phyloP scores from a whole-genome alignment of 495 filamentous ascomycete genomes.

The Penicillium diatomitis region DNA sequence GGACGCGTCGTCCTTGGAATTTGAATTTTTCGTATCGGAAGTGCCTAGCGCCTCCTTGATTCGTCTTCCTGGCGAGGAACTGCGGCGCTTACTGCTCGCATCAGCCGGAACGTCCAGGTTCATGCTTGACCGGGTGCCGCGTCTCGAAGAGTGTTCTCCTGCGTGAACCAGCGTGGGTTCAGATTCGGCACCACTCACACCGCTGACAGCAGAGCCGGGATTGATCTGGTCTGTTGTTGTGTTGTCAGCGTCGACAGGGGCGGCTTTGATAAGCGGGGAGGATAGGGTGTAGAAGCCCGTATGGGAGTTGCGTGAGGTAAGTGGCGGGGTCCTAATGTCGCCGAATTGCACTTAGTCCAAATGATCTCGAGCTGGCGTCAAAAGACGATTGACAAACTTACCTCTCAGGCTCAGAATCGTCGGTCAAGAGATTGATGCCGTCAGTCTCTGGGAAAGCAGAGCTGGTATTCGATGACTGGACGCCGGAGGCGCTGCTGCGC shows the following conservation, averaged over 20 bases:
- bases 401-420: conserved; percentile 63
- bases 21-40: conserved; percentile 25
- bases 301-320: conserved; percentile 67
- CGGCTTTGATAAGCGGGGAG: conserved; percentile 64
- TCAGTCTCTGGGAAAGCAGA: conserved; percentile 16
- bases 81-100: conserved; percentile 26
- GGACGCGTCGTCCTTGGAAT: conserved; percentile 31
- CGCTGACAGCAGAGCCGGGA: conserved; percentile 24
- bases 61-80: conserved; percentile 34
- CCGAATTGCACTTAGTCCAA: conserved; percentile 9
- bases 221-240: conserved; percentile 16
- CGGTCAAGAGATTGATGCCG: conserved; percentile 51
- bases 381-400: conserved; percentile 32
- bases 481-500: conserved; percentile 13
- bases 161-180: conserved; percentile 19
- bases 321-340: conserved; percentile 44
- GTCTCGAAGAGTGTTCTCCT: conserved; percentile 12
- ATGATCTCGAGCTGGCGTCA: neutral
- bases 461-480: conserved; percentile 23
- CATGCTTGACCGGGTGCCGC: conserved; percentile 16
- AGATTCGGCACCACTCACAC: conserved; percentile 15
- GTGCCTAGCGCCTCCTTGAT: conserved; percentile 38
- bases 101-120: conserved; percentile 26
- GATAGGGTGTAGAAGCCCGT: conserved; percentile 73
- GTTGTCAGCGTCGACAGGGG: conserved; percentile 31